These are phyloP conservation scores for Eucalyptus viminalis DNA, from an alignment of 345 rosid genomes.

Conservation along the genomic window DNA sequence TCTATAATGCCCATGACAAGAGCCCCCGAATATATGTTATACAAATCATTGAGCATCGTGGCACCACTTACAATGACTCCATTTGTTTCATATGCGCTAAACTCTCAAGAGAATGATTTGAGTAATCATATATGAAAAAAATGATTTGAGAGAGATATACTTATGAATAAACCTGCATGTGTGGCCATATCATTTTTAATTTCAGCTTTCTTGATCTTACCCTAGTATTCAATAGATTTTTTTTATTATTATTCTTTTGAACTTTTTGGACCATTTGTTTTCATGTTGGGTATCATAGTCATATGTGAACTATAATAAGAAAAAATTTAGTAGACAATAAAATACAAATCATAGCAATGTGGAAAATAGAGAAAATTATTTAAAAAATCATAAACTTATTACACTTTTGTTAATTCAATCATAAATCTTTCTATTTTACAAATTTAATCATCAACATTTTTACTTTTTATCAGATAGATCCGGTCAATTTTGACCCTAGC, in stretches of 20 bases:
- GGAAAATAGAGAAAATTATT: too few species aligned
- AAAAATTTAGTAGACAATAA: not conserved
- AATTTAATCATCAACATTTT: too few species aligned
- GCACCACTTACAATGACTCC: not conserved
- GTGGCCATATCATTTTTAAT: not conserved
- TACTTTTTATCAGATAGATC: too few species aligned
- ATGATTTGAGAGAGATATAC: not conserved
- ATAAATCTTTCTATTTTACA: too few species aligned
- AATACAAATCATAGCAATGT: not conserved
- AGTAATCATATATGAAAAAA: too few species aligned
- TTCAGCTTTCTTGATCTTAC: not conserved
- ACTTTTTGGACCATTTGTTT: not conserved
- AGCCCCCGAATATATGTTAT: not conserved
- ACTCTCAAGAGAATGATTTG: not conserved
- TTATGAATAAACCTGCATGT: not conserved
- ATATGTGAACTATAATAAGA: not conserved
- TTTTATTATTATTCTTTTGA: too few species aligned
- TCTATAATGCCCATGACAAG: not conserved
- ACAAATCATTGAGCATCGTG: not conserved
- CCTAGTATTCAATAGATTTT: not conserved
- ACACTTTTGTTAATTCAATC: too few species aligned
- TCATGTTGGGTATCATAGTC: not conserved
- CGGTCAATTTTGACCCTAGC: too few species aligned
- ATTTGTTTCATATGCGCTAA: not conserved
- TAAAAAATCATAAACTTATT: too few species aligned